Conservation (phyloP, 2,329 filamentous ascomycete species). For the Colletotrichum liriopes region DNA sequence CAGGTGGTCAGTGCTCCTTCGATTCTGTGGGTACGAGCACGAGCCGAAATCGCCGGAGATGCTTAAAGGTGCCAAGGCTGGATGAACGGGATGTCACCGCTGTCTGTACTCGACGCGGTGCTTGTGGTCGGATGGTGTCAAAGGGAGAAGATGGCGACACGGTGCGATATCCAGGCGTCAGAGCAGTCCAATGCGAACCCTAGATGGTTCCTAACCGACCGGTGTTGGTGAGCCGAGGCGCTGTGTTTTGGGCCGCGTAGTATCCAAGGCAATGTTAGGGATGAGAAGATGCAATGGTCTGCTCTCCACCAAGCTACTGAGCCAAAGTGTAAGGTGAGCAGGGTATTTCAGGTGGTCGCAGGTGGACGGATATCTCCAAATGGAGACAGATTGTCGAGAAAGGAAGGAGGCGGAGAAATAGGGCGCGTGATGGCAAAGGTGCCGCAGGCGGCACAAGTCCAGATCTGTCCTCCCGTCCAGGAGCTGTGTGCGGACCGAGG, state of each 20-base stretch:
- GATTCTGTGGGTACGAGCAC: constrained; percentile 2
- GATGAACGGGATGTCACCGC: constrained; percentile 11
- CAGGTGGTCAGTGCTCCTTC: constrained; percentile 8
- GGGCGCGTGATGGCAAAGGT: constrained; percentile 2
- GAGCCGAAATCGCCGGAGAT: constrained; percentile 8
- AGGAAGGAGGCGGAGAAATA: constrained; percentile 4
- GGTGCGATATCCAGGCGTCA: constrained; percentile 5
- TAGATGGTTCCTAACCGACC: not conserved
- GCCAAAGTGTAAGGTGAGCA: not conserved
- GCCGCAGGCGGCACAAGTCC: constrained; percentile 27
- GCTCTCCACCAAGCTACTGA: not conserved
- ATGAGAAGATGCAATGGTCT: not conserved
- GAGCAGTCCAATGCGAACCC: not conserved
- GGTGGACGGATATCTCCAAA: not conserved
- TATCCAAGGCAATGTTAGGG: constrained; percentile 8
- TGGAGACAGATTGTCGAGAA: constrained; percentile 7
- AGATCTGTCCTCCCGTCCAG: constrained; percentile 8
- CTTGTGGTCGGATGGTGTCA: not conserved
- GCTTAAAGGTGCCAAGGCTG: constrained; percentile 12
- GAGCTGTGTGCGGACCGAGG: constrained; percentile 23
- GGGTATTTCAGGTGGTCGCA: not conserved
- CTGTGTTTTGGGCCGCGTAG: constrained; percentile 12
- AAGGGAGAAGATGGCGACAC: not conserved
- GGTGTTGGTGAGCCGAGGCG: not conserved
- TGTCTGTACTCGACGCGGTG: constrained; percentile 12